Evolutionary conservation across 2,329 filamentous ascomycete genomes (phyloP), one percentile per base, ranked within the genome.

Genomic region (Pleoardoris graminearum): DNA sequence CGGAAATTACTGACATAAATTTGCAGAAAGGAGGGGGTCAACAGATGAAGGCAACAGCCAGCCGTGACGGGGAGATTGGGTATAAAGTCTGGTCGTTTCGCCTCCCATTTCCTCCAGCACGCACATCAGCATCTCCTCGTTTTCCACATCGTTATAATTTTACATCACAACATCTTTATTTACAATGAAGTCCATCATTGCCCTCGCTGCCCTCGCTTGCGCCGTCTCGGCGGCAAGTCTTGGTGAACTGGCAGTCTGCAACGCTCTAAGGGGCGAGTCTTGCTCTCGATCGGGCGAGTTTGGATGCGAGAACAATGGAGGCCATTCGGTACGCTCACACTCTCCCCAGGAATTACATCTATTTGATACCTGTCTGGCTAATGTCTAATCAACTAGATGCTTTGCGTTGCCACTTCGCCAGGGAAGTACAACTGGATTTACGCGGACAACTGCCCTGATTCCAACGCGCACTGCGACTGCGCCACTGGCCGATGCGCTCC

Each of bases 401-500:
- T 48, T 17, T 52, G 50, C 27, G 16, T 42, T 29, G 44, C 27
- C 7, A 52, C 7, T 3, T 52, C 50, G 21, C 29, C 10, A 2
- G 50, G 50, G 11, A 52, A 52, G 37, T 52, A 41, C 19, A 43
- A 35, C 36, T 52, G 50, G 50, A 48, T 48, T 30, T 36, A 52
- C 19, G 50, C 50, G 7, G 50, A 52, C 32, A 52, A 52, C 37
- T 52, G 50, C 30, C 50, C 50, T 1, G 50, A 52, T 37, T 48
- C 43, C 3, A 43, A 43, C 12, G 4, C 14, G 19, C 50, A 52
- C 27, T 52, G 50, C n/a, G 43, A 52, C 36, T 52, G 50, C 32
- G 36, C 36, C 1, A 27, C 30, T 29, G 50, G 50, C 10, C 11
- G 21, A 1, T 52, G 50, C 21, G 27, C 8, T 10, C 50, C 50